A percentile compares a stretch with the other conserved stretches of the same genome.
These are phyloP conservation scores for Neonothopanus nambi DNA, from an alignment of 1,284 basidiomycete species.

Conservation along the genomic window DNA sequence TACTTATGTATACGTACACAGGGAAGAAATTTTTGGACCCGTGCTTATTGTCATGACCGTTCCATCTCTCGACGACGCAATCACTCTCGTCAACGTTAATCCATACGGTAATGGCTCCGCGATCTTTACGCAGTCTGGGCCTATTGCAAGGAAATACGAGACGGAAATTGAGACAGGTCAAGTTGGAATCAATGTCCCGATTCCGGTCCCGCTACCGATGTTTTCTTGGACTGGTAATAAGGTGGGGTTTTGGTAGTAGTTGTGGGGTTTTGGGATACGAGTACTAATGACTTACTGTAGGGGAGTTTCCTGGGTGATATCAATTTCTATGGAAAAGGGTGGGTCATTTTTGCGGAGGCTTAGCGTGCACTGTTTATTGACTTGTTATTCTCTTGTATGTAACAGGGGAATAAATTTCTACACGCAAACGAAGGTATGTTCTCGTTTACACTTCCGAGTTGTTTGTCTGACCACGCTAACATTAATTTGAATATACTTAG, in stretches of 20 bases:
- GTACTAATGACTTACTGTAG: neutral
- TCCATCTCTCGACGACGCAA: slow-evolving; percentile 7
- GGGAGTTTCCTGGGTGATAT: slow-evolving; percentile 9
- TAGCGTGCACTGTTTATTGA: too few species aligned
- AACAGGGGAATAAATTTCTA: slow-evolving; percentile 7
- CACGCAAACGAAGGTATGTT: slow-evolving; percentile 7
- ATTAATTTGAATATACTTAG: neutral
- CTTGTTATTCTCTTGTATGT: neutral
- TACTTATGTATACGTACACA: too few species aligned
- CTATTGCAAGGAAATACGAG: slow-evolving; percentile 8
- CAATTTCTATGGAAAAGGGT: slow-evolving; percentile 11
- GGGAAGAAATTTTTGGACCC: slow-evolving; percentile 10
- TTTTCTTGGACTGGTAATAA: slow-evolving; percentile 10
- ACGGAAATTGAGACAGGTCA: slow-evolving; percentile 10
- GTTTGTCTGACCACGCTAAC: neutral
- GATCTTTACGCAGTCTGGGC: slow-evolving; percentile 8
- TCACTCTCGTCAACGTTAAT: slow-evolving; percentile 1
- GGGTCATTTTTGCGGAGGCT: too few species aligned
- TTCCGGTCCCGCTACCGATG: slow-evolving; percentile 8
- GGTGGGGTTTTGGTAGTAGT: neutral
- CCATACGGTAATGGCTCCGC: slow-evolving; percentile 9
- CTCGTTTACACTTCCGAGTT: neutral
- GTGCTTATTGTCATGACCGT: slow-evolving; percentile 6
- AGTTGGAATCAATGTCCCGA: slow-evolving; percentile 10
- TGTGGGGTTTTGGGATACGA: too few species aligned